Conservation (phyloP, 768 basidiomycete genomes). For the Panaeolus cyanescens region DNA sequence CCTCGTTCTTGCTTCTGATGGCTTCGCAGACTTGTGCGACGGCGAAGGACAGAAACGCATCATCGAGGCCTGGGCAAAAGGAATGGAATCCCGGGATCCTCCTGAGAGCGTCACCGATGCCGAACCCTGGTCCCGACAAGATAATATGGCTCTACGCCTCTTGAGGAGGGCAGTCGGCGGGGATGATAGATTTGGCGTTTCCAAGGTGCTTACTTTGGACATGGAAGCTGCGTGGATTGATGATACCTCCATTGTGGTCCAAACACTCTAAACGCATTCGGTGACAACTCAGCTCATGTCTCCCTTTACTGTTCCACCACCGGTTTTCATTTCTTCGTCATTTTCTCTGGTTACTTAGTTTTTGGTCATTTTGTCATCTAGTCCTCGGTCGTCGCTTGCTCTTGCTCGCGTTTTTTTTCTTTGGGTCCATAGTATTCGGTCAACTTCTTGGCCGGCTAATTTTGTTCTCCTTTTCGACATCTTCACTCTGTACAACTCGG, state of each 20-base stretch:
- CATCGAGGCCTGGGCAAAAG: conserved; percentile 53
- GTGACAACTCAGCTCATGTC: background rate
- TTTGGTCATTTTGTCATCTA: background rate
- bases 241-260: conserved; percentile 67
- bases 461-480: conserved; percentile 4
- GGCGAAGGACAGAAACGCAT: conserved; percentile 47
- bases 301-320: background rate
- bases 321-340: background rate
- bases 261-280: conserved; percentile 45
- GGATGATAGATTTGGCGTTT: conserved; percentile 52
- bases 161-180: conserved; percentile 61
- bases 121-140: conserved; percentile 20
- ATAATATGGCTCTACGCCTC: conserved; percentile 59
- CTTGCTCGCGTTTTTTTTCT: background rate
- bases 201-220: conserved; percentile 61
- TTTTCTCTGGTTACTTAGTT: conserved; percentile 1
- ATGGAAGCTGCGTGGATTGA: conserved; percentile 70
- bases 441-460: background rate
- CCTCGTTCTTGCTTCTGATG: conserved; percentile 68
- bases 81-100: conserved; percentile 34
- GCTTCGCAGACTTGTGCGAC: conserved; percentile 62
- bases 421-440: background rate
- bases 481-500: conserved; percentile 1
- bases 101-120: conserved; percentile 22
- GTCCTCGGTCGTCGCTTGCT: background rate